Evolutionary conservation across 2,329 filamentous ascomycete genomes (phyloP).

Genomic region (Colletotrichum simmondsii): DNA sequence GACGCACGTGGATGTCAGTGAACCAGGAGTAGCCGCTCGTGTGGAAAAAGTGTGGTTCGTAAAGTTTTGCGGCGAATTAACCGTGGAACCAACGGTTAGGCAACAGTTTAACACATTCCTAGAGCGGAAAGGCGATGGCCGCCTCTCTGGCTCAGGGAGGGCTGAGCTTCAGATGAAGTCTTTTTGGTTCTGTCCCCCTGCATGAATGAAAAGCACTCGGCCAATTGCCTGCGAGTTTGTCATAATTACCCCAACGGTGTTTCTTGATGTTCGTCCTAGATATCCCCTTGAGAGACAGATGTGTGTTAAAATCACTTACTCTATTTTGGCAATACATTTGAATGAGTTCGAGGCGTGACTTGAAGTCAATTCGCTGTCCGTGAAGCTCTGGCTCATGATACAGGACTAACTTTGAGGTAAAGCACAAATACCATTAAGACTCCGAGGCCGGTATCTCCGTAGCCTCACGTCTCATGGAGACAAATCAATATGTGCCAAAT

Average conservation of each 20-base stretch:
- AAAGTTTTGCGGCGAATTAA: neutral
- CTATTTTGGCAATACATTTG: neutral
- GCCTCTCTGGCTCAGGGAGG: neutral
- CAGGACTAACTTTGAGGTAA: too few species aligned
- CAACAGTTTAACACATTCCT: slow-evolving; percentile 16
- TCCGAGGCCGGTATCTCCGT: too few species aligned
- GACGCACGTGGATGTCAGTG: neutral
- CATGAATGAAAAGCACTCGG: neutral
- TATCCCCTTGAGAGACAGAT: too few species aligned
- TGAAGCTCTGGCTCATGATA: neutral
- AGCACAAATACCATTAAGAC: too few species aligned
- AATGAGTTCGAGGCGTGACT: neutral
- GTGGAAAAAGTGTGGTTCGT: neutral
- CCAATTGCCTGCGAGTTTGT: neutral
- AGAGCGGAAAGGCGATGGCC: neutral
- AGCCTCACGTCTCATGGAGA: neutral
- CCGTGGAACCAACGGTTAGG: slow-evolving; percentile 1
- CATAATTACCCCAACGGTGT: neutral
- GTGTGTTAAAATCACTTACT: too few species aligned
- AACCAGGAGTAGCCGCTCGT: neutral
- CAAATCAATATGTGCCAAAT: neutral
- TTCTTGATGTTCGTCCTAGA: too few species aligned
- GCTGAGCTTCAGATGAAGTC: neutral
- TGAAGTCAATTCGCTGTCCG: neutral
- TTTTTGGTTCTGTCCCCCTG: neutral